Base-by-base conservation (phyloP, 139 green algal genomes). In the Desmodesmus armatus region DNA sequence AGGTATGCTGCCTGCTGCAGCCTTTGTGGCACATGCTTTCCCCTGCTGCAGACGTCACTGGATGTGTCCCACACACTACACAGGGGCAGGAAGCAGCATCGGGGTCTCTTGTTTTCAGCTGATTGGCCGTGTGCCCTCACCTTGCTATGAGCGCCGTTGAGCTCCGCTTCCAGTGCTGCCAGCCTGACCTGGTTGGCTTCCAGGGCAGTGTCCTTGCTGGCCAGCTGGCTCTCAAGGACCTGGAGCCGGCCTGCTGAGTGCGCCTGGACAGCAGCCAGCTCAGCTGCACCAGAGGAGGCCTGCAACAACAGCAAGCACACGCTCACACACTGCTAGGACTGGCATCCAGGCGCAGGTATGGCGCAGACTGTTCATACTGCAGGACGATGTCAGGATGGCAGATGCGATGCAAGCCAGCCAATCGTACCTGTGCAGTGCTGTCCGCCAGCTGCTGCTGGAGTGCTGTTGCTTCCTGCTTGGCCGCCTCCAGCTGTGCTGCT, bases 231-330 rank as follows among this genome's bases (percentile, higher is more conserved):
- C 47, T 88, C 75, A 11, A 83, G 15, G 5, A 47, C 72, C 41
- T 83, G 43, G 47, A 87, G 82, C 83, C 88, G 87, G 15, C 70
- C 71, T 1, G 80, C 80, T 43, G 67, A 49, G 29, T 35, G 39
- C 11, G 49, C 33, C 51, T 86, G 51, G 31, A 43, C 51, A 33
- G 51, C 51, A n/a, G 80, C 69, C 7, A 79, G 25, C 41, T 49
- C 69, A 41, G 80, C 80, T 41, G 69, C 69, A 49, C 27, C 49
- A n/a, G 63, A 40, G 9, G 49, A 58, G n/a, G 44, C 51, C 53
- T 82, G 75, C 51, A 82, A 21, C 63, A 72, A 72, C 51, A 62
- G 51, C 51, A 62, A 13, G 17, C 51, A 17, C 51, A 62, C 51
- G 51, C 51, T 13, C 51, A 17, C 51, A 62, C 17, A 17, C 51